Evolutionary conservation across 2,329 filamentous ascomycete species (phyloP), one percentile per base, ranked within the genome.

Genomic region (Botrytis deweyae): DNA sequence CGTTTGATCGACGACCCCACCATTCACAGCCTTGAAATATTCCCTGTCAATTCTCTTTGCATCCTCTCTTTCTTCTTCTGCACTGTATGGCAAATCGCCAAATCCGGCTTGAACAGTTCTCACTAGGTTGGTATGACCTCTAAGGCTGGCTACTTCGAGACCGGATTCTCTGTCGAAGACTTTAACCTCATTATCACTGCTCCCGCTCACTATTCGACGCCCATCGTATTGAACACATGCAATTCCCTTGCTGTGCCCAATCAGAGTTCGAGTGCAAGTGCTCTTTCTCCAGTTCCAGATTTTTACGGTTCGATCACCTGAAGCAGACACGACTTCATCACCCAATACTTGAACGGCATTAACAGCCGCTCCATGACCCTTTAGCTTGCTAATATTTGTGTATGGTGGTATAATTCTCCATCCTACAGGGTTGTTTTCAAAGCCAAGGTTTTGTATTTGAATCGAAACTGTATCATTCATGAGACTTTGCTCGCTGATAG

Each of bases 151-250:
- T 9, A 98, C 94, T 82, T 98, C 95, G 18, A 96, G 91, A 6
- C 93, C 92, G 0, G 94, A 94, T 64, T 89, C 88, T 63, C 92
- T 91, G 81, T 98, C 96, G 81, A 97, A 99, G 33, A 99, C 96
- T 78, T 96, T 94, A 46, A 99, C 94, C 59, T 96, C 95, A 81
- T 97, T 94, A 82, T 99, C 96, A 78, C 95, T 98, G 82, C 95
- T 98, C 4, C 96, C 96, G 78, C 94, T 98, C 70, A 99, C 94
- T 76, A 99, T 97, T 33, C 96, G 90, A 69, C 93, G 90, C 40
- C 94, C 94, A 81, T 99, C 96, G 80, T 96, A 98, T 82, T 99
- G 95, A 25, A 99, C 95, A 81, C 96, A 99, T 4, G 96, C 96
- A 78, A 99, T 98, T 46, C 96, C 96, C 82, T 99, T 99, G 76